phyloP scores from a whole-genome alignment of 805 yeast species.

The Priceomyces haplophilus region DNA sequence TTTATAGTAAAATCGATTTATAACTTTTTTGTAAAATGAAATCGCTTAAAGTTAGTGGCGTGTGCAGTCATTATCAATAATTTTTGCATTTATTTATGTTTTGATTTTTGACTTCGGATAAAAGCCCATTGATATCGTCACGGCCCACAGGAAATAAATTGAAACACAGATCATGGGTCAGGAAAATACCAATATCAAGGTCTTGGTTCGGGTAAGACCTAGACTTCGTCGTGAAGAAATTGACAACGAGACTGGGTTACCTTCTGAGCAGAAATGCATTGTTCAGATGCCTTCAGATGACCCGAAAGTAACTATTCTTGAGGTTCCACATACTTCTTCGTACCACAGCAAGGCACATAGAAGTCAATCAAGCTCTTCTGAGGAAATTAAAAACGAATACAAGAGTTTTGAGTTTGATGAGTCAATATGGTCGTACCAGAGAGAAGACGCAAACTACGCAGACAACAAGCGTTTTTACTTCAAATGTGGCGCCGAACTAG shows the following conservation, averaged over 20 bases:
- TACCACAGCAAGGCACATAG: conserved; percentile 11
- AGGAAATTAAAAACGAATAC: conserved; percentile 12
- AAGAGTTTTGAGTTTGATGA: conserved; percentile 50
- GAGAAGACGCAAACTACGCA: conserved; percentile 30
- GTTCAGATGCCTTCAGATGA: conserved; percentile 29
- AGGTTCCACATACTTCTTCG: conserved; percentile 22
- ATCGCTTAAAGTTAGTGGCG: neutral
- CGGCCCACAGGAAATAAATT: no score
- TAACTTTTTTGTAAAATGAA: no score
- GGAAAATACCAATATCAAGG: conserved; percentile 36
- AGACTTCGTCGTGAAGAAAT: conserved; percentile 28
- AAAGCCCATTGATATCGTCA: no score
- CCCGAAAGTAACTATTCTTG: conserved; percentile 16
- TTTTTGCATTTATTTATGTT: neutral
- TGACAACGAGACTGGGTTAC: conserved; percentile 4
- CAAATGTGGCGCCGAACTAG: conserved; percentile 54
- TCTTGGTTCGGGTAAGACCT: conserved; percentile 55
- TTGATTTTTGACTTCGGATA: neutral
- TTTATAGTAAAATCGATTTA: no score
- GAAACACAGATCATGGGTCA: neutral
- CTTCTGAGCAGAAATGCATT: conserved; percentile 16
- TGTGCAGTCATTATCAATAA: neutral
- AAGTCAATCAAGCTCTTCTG: conserved; percentile 6
- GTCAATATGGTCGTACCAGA: conserved; percentile 46
- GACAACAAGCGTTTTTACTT: conserved; percentile 52